phyloP scores from a whole-genome alignment of 2,329 filamentous ascomycete species.

The Arthrobotrys musiformis region DNA sequence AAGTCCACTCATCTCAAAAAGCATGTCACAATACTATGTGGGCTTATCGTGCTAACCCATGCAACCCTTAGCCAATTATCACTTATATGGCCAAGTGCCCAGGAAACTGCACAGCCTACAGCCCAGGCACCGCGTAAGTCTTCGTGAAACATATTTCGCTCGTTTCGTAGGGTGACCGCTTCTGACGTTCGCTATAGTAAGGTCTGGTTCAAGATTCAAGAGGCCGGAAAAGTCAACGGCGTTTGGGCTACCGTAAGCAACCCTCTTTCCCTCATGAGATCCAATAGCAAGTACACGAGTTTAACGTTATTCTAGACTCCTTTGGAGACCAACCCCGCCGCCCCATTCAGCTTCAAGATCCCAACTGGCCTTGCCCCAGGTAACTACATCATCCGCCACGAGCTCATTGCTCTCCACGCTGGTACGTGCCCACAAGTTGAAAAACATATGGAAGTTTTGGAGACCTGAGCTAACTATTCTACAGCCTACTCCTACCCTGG shows the following conservation, averaged over 20 bases:
- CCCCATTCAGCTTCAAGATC: constrained; percentile 67
- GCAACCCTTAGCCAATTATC: constrained; percentile 65
- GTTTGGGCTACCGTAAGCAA: constrained; percentile 42
- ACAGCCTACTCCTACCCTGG: constrained; percentile 66
- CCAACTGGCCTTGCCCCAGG: constrained; percentile 68
- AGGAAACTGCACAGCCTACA: constrained; percentile 67
- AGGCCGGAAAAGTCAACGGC: constrained; percentile 44
- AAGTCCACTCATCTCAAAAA: constrained; percentile 33
- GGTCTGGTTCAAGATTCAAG: constrained; percentile 54
- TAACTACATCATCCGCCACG: constrained; percentile 71
- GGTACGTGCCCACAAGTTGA: constrained; percentile 51
- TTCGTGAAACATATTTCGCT: too few relatives aligned
- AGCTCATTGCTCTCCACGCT: constrained; percentile 69
- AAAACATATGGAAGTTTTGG: too few relatives aligned
- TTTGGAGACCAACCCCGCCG: constrained; percentile 61
- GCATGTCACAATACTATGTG: too few relatives aligned
- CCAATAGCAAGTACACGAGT: neutral
- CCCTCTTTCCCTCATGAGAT: neutral
- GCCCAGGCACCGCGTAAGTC: constrained; percentile 64
- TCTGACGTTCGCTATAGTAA: constrained; percentile 20
- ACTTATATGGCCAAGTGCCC: constrained; percentile 73
- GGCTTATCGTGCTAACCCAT: too few relatives aligned
- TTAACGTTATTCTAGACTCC: constrained; percentile 51
- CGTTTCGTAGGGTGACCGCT: neutral
- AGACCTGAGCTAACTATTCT: neutral